phyloP scores from a whole-genome alignment of 1,139 yeast species.

The Scheffersomyces quercinus region DNA sequence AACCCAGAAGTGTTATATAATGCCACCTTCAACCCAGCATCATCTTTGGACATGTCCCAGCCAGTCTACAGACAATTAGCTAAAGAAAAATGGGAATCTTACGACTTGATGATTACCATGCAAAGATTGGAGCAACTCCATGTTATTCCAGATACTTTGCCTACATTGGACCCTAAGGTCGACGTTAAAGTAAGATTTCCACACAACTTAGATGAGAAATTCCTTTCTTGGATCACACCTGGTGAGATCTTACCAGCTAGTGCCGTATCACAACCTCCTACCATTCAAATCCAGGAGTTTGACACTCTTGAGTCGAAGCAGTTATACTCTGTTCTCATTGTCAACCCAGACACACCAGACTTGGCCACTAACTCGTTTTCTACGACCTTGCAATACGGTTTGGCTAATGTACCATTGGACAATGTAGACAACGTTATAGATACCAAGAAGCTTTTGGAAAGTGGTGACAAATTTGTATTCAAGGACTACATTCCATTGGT shows the following conservation, averaged over 20 bases:
- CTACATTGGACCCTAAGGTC: constrained; percentile 82
- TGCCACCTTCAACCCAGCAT: constrained; percentile 42
- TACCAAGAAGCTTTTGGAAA: constrained; percentile 43
- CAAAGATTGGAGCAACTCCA: constrained; percentile 86
- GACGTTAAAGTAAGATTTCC: constrained; percentile 77
- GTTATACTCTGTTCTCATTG: constrained; percentile 73
- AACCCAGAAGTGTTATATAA: constrained; percentile 87
- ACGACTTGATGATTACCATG: constrained; percentile 71
- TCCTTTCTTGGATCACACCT: constrained; percentile 68
- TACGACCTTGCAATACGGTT: constrained; percentile 78
- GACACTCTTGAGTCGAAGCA: constrained; percentile 45
- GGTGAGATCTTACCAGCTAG: constrained; percentile 74
- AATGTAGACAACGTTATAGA: constrained; percentile 62
- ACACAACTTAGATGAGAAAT: constrained; percentile 56
- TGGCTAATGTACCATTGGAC: constrained; percentile 64
- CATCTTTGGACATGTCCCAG: constrained; percentile 60
- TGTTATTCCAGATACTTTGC: constrained; percentile 91
- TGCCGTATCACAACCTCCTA: constrained; percentile 74
- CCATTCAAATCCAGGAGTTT: constrained; percentile 72
- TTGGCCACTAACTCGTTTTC: constrained; percentile 63
- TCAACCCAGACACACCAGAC: constrained; percentile 93
- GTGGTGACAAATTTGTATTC: constrained; percentile 45
- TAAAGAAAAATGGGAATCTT: constrained; percentile 68
- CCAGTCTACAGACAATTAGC: constrained; percentile 79
- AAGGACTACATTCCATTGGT: constrained; percentile 76